A percentile compares a stretch with the other conserved stretches of the same genome.
Conservation (phyloP, 495 filamentous ascomycete species). For the Podospora fimiseda region DNA sequence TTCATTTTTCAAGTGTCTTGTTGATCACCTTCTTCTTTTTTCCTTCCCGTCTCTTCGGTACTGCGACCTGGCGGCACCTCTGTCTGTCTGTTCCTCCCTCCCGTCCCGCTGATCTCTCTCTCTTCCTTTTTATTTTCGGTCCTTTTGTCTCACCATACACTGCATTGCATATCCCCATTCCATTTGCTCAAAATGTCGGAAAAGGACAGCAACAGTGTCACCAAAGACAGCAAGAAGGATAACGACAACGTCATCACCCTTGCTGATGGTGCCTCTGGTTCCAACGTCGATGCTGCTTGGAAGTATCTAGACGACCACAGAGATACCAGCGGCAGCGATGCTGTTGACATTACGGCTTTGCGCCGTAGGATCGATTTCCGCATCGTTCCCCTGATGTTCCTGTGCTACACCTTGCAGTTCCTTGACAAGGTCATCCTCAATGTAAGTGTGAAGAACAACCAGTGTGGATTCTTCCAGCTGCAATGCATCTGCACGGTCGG, state of each 20-base stretch:
- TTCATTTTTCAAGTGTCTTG: constrained; percentile 8
- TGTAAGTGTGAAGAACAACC: constrained; percentile 15
- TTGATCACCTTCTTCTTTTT: constrained; percentile 7
- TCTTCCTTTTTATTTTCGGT: background rate
- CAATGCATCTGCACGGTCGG: background rate
- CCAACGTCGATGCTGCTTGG: constrained; percentile 28
- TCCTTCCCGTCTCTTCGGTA: constrained; percentile 7
- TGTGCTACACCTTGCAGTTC: constrained; percentile 58
- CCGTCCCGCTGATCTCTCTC: constrained; percentile 3
- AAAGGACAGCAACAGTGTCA: constrained; percentile 7
- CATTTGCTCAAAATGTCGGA: constrained; percentile 11
- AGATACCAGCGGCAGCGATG: constrained; percentile 11
- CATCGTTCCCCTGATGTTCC: constrained; percentile 49
- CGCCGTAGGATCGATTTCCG: constrained; percentile 33
- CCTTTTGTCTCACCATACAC: background rate
- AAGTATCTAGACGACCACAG: constrained; percentile 29
- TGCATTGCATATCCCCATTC: constrained; percentile 3
- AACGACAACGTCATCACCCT: constrained; percentile 1
- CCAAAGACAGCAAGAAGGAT: background rate
- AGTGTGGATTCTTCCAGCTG: too few species aligned
- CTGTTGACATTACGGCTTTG: constrained; percentile 20
- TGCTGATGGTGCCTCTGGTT: background rate
- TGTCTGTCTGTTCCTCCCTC: background rate
- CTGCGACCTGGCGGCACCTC: constrained; percentile 10
- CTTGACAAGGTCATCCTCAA: constrained; percentile 62